phyloP scores from a whole-genome alignment of 768 basidiomycete genomes.

The Pleurotus salmoneostramineus region DNA sequence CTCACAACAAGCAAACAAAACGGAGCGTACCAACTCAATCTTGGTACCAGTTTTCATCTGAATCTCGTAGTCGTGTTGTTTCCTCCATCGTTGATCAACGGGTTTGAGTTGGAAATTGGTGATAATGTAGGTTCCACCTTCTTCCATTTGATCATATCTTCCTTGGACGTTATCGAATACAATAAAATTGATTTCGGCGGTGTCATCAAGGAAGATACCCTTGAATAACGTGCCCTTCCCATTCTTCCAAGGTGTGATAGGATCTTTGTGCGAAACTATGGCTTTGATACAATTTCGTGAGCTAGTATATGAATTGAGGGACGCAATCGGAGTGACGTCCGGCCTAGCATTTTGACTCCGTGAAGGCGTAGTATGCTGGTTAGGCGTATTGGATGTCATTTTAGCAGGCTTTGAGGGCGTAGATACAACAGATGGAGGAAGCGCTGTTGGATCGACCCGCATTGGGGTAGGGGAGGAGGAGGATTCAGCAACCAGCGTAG shows the following conservation, averaged over 20 bases:
- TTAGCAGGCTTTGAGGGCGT: no score
- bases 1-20: background rate
- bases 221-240: background rate
- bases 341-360: no score
- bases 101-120: background rate
- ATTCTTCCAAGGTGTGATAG: background rate
- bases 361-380: no score
- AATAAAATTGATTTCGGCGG: background rate
- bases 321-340: background rate
- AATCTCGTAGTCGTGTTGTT: background rate
- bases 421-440: no score
- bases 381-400: no score
- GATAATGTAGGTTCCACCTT: background rate
- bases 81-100: background rate
- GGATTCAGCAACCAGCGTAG: no score
- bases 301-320: background rate
- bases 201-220: background rate
- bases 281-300: background rate
- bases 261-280: background rate
- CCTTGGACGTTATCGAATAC: background rate
- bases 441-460: no score
- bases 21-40: conserved; percentile 3
- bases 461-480: no score
- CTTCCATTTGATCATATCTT: background rate
- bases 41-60: background rate